Evolutionary conservation across 768 basidiomycete genomes (phyloP), one percentile per base, ranked within the genome.

Genomic region (Suillus subalutaceus): DNA sequence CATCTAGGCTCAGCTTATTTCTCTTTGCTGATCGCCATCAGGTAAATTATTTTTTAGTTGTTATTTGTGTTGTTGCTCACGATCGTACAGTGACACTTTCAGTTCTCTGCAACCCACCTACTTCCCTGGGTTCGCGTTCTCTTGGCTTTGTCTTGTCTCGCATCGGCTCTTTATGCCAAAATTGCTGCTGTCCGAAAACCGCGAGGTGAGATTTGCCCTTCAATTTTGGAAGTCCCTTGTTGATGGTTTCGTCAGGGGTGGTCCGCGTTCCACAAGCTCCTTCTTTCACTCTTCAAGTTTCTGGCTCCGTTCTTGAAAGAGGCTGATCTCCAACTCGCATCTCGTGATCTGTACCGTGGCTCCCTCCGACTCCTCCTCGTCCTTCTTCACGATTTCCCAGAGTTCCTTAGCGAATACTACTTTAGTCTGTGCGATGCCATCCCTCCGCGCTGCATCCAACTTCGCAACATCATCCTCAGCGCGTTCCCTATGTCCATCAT

Each of bases 101-200:
- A 97, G 95, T 75, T 97, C 96, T 53, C 81, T 97, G 66, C 97
- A 99, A 75, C 97, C 97, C 9, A 91, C 90, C 6, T 95, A 94
- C 79, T 99, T 98, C 82, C 97, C 97, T 20, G 94, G 96, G 10
- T 99, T 99, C 77, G 92, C 96, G 1, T 99, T 99, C 79, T 97
- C 96, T 18, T 99, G 97, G 97, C 90, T 98, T 85, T 92, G 91
- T 69, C 84, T 99, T 55, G 90, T 99, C 73, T 98, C 97, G 30
- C 97, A 99, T 79, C 85, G 97, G 63, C 82, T 94, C 65, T 97
- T 99, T 85, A 96, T 99, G 95, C 96, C 97, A 16, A 97, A 97
- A 76, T 78, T 99, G 56, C 83, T 99, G 44, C 79, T 91, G 46
- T 89, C 92, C 26, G 90, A 94, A 75, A 93, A 95, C 74, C 88